Percentiles rank a stretch among this genome's conserved stretches.
Conservation (phyloP, 2,329 filamentous ascomycete species). For the Tolypocladium capitatum region DNA sequence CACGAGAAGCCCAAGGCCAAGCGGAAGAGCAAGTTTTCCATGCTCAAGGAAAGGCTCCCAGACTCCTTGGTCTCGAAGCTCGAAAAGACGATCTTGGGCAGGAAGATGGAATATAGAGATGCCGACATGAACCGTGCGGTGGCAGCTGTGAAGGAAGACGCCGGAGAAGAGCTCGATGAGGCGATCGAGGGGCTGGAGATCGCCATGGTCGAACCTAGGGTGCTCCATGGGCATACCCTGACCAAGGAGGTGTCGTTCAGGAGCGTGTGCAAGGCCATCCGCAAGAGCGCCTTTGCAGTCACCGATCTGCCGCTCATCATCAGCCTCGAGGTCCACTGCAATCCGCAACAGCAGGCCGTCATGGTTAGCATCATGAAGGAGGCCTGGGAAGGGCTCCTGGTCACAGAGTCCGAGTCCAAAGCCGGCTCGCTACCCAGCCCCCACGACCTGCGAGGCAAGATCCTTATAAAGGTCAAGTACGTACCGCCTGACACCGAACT, state of each 20-base stretch:
- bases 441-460: slow-evolving; percentile 58
- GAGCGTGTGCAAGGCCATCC: slow-evolving; percentile 69
- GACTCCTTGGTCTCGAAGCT: slow-evolving; percentile 29
- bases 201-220: slow-evolving; percentile 51
- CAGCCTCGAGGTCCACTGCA: slow-evolving; percentile 84
- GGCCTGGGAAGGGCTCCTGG: slow-evolving; percentile 61
- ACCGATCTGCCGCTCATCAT: slow-evolving; percentile 81
- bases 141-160: neutral
- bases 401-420: slow-evolving; percentile 39
- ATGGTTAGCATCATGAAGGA: slow-evolving; percentile 92
- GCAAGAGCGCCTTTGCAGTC: slow-evolving; percentile 61
- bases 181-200: slow-evolving; percentile 12
- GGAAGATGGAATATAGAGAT: slow-evolving; percentile 23
- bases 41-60: slow-evolving; percentile 46
- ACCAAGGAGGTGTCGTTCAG: slow-evolving; percentile 83
- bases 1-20: slow-evolving; percentile 27
- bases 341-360: slow-evolving; percentile 63
- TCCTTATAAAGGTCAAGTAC: slow-evolving; percentile 74
- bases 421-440: slow-evolving; percentile 50
- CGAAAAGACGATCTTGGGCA: slow-evolving; percentile 33
- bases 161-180: slow-evolving; percentile 1
- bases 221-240: slow-evolving; percentile 79
- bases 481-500: slow-evolving; percentile 27
- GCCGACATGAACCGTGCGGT: slow-evolving; percentile 2
- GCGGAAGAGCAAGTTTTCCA: slow-evolving; percentile 49